Base-by-base conservation (phyloP, 176 grass and related monocot species). In the Ensete ventricosum region DNA sequence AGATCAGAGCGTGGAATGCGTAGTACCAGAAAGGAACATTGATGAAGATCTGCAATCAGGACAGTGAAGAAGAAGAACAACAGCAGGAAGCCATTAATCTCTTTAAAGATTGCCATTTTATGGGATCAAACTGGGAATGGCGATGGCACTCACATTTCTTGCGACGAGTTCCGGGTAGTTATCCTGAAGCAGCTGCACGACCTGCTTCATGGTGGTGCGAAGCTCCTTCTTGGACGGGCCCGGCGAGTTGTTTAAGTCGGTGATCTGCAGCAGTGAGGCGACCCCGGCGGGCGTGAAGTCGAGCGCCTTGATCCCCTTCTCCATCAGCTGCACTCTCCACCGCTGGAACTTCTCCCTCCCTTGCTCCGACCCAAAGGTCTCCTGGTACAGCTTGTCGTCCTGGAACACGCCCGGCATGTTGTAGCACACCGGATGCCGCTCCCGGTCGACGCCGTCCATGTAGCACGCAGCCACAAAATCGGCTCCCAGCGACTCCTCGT, bases 21-120 rank as follows among this genome's bases (percentile, higher is more conserved):
- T 91, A 89, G 82, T 98, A 98, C 86, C 90, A 98, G 75, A 98
- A 98, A 1, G 95, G 95, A 67, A 94, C 95, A 26, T 98, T 98
- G 85, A 98, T 90, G 76, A 98, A 74, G 19, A 98, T 93, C 94
- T 97, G 80, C 79, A 58, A 48, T 21, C 17, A 21, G 17, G 14
- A 60, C 17, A n/a, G n/a, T 60, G 52, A 50, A 27, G 11, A 48
- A 14, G 4, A 67, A 0, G 52, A 9, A 19, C 19, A 43, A 64
- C 48, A 80, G 53, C 17, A 29, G 8, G 21, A 27, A 25, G 2
- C 9, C 14, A 54, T 48, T n/a, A 19, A 73, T 50, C 19, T 9
- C 11, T 21, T 11, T 63, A 52, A 24, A 64, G 62, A 64, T 43
- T 7, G 11, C 13, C 11, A 21, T 59, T 68, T 50, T 20, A 25